Percentiles rank a stretch among this genome's conserved stretches.
These are phyloP conservation scores for Marasmius sp. DNA, from an alignment of 1,284 basidiomycete species.

Conservation along the genomic window DNA sequence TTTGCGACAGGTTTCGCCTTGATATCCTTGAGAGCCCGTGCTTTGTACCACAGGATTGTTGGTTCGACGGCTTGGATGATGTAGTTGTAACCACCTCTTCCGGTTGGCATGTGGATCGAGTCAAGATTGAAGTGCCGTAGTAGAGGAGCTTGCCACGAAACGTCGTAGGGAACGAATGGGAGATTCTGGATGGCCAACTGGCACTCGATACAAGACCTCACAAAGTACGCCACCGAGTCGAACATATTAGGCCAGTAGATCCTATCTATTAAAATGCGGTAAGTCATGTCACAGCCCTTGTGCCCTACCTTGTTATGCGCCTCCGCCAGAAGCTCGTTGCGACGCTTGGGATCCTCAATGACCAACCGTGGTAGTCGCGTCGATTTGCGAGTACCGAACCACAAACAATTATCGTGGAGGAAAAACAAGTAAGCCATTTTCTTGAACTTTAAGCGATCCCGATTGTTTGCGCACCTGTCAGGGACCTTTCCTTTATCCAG, in stretches of 20 bases:
- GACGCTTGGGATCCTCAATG: constrained; percentile 11
- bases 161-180: constrained; percentile 18
- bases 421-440: constrained; percentile 13
- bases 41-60: no score
- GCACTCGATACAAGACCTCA: constrained; percentile 30
- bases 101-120: constrained; percentile 28
- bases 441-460: constrained; percentile 8
- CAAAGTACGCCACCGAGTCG: constrained; percentile 28
- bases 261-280: constrained; percentile 18
- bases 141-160: constrained; percentile 20
- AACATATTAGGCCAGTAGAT: constrained; percentile 33
- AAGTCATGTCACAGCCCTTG: constrained; percentile 26
- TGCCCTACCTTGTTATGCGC: constrained; percentile 27
- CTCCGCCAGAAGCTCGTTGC: constrained; percentile 16
- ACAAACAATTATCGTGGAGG: constrained; percentile 13
- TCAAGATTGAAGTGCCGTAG: constrained; percentile 23
- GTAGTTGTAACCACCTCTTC: constrained; percentile 20
- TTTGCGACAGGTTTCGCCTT: no score
- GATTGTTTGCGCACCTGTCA: not conserved
- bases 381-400: constrained; percentile 9
- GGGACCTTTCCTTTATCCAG: constrained; percentile 9
- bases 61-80: constrained; percentile 27
- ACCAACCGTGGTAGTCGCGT: constrained; percentile 14
- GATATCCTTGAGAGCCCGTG: no score
- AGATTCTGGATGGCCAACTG: constrained; percentile 20